Base-by-base conservation (phyloP, 2,329 filamentous ascomycete genomes). In the Keithomyces neogunnii region DNA sequence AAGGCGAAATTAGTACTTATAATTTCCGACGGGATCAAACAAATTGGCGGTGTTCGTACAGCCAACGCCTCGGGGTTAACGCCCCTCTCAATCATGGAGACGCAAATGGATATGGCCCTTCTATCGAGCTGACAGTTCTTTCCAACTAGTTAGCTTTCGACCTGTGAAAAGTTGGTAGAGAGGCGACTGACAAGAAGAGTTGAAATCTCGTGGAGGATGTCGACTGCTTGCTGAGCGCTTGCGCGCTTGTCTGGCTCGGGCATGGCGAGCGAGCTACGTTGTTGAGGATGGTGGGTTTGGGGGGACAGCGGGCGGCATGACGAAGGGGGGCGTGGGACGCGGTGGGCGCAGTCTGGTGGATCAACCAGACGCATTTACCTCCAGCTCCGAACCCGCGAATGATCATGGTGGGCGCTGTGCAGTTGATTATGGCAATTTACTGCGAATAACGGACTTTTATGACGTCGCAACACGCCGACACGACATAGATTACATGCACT, bases 21-120 rank as follows among this genome's bases (percentile, higher is more conserved):
- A 45, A 30, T 32, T 26, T 5, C 32, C 2, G 4, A 10, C 5
- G 13, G 30, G 4, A 36, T n/a, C 5, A 29, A 19, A 40, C 8
- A 29, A 3, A 13, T n/a, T 5, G 7, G 11, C 33, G 1, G 58
- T 38, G 31, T 28, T 13, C 89, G 64, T 78, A 97, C 93, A 29
- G 92, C 91, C 33, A 99, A 75, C 1, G 92, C 93, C 67, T 97
- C 92, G 0, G 93, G 93, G 64, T 96, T 96, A 32, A 97, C 89
- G 11, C 93, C 93, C 64, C 96, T 96, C 70, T 99, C 93, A 60
- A 99, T 95, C 68, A 99, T 80, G 50, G 90, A 96, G 54, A 97
- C 92, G 69, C 93, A 99, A 56, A 96, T 88, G 3, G 91, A 96
- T 19, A 99, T 76, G 26, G 91, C 90, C 50, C 90, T 86, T 33